Evolutionary conservation across 495 filamentous ascomycete genomes (phyloP), one percentile per base, ranked within the genome.

Genomic region (Aspergillus coremiiformis): DNA sequence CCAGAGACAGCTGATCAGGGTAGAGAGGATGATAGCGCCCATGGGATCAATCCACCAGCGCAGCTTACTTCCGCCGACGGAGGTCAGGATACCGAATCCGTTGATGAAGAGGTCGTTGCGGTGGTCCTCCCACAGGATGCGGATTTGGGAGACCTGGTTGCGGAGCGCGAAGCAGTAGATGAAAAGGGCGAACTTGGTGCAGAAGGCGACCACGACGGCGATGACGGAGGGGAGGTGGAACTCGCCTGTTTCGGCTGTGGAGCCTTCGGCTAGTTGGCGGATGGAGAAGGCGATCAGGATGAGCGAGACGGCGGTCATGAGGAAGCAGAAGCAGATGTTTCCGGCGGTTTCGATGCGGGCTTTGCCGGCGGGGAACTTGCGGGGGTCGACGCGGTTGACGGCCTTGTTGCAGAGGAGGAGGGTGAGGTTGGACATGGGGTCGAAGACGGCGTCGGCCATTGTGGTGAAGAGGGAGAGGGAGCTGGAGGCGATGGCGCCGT

Each of bases 391-490:
- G 42, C 79, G 82, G 58, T 85, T 84, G 58, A 96, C 85, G 49
- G 94, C 92, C 50, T 91, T 87, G 69, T 92, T 86, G 62, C 82
- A 89, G 23, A 96, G 71, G 43, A 97, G 87, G 4, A 98, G 77
- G 0, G 88, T 92, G 32, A 96, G 60, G 68, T 96, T 97, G 63
- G 85, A 90, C 65, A 94, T 60, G 14, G 94, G 94, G 66, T 98
- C 93, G 72, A 98, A 98, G 56, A 98, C 78, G 21, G 92, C 85
- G 68, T 98, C 93, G 29, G 91, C 93, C 87, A 95, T 95, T 46
- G 94, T 98, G 6, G 93, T 96, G 76, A 97, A 96, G 44, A 98
- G 82, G 5, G 92, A 96, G 33, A 97, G 78, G 5, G 90, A 96
- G 19, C 84, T 82, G 2, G 90, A 95, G 0, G 88, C 83, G 27